Percentiles rank a stretch among this genome's conserved stretches.
Evolutionary conservation across 2,329 filamentous ascomycete species (phyloP).

Genomic region (Arthroderma sp.): DNA sequence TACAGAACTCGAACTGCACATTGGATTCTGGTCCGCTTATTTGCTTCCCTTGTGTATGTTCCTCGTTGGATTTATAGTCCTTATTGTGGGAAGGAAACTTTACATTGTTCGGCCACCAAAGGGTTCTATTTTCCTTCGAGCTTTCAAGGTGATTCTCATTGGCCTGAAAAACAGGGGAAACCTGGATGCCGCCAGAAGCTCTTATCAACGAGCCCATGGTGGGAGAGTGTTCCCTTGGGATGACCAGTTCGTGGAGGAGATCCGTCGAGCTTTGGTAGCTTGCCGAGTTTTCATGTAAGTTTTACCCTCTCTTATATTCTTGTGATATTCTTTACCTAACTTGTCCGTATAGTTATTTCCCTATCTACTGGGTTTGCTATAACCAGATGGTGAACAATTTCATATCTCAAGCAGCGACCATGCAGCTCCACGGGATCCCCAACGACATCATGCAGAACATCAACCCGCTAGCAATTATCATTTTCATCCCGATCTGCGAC

Average conservation of each 20-base stretch:
- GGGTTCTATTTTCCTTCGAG: slow-evolving; percentile 53
- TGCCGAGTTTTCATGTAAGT: slow-evolving; percentile 59
- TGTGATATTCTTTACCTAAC: background rate
- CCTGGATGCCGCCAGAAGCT: slow-evolving; percentile 54
- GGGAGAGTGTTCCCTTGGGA: slow-evolving; percentile 46
- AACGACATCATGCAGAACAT: slow-evolving; percentile 69
- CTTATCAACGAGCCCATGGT: slow-evolving; percentile 45
- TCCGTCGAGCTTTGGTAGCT: slow-evolving; percentile 52
- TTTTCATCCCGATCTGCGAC: slow-evolving; percentile 63
- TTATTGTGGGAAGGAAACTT: slow-evolving; percentile 35
- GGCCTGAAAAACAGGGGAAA: slow-evolving; percentile 44
- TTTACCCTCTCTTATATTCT: background rate
- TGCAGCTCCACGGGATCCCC: slow-evolving; percentile 56
- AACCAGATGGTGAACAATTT: slow-evolving; percentile 56
- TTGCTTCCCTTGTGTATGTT: slow-evolving; percentile 52
- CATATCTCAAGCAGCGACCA: slow-evolving; percentile 49
- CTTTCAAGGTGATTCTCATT: slow-evolving; percentile 45
- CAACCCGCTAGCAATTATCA: slow-evolving; percentile 61
- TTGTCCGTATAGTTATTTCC: slow-evolving; percentile 32
- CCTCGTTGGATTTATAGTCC: slow-evolving; percentile 45
- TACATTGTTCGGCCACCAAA: slow-evolving; percentile 42
- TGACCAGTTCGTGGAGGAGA: slow-evolving; percentile 58
- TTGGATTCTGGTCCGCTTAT: slow-evolving; percentile 56
- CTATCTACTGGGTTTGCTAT: slow-evolving; percentile 58
- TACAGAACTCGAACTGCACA: slow-evolving; percentile 53